phyloP scores from a whole-genome alignment of 495 filamentous ascomycete genomes.

The Astrothelium subdiscretum region DNA sequence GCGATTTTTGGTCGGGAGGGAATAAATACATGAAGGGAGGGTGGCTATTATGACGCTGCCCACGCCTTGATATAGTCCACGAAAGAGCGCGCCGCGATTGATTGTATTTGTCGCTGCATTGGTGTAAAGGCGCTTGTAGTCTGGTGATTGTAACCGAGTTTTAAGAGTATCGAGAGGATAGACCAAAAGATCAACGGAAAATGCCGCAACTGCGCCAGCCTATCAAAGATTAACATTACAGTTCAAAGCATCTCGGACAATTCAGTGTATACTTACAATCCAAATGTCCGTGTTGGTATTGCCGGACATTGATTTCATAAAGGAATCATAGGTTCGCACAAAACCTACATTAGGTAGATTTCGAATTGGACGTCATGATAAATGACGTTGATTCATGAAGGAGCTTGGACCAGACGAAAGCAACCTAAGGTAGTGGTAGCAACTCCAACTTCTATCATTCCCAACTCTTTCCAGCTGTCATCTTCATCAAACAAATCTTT shows the following conservation, averaged over 20 bases:
- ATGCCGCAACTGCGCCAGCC: constrained; percentile 74
- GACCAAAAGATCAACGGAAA: constrained; percentile 66
- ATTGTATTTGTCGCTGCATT: constrained; percentile 40
- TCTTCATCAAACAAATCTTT: too few species aligned
- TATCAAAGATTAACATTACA: constrained; percentile 23
- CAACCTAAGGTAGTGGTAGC: too few species aligned
- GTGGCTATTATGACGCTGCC: constrained; percentile 83
- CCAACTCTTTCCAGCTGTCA: too few species aligned
- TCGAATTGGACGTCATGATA: not conserved
- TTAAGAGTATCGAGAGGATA: constrained; percentile 83
- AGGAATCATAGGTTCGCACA: too few species aligned
- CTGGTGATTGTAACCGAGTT: constrained; percentile 68
- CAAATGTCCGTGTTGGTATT: constrained; percentile 44
- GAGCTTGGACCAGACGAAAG: too few species aligned
- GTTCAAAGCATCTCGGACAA: not conserved
- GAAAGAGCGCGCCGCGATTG: constrained; percentile 47
- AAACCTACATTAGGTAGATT: not conserved
- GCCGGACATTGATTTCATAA: not conserved
- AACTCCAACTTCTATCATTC: too few species aligned
- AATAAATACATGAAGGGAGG: constrained; percentile 60
- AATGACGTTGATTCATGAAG: too few species aligned
- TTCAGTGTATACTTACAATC: constrained; percentile 7
- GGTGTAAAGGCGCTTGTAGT: constrained; percentile 53
- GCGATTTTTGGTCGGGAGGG: constrained; percentile 9
- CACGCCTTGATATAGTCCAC: constrained; percentile 77